Conservation (phyloP, 208 protist species). For the Porcisia hertigi region DNA sequence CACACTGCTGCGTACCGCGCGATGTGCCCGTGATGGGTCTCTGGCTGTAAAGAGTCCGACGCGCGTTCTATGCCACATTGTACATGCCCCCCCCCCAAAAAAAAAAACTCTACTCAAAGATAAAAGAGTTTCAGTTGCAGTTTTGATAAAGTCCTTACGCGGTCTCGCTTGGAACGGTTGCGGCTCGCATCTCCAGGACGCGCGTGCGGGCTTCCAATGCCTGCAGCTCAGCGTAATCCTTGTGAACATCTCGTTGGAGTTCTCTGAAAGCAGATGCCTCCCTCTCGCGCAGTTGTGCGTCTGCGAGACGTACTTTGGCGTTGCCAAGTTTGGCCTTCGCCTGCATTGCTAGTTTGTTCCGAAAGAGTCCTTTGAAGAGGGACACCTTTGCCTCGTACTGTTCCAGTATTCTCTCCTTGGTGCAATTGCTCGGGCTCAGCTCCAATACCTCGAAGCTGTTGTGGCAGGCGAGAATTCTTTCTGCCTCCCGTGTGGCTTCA, state of each 20-base stretch:
- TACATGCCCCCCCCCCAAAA: too few species aligned
- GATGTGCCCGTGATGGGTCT: background rate
- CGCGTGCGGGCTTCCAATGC: constrained; percentile 63
- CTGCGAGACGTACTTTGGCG: constrained; percentile 75
- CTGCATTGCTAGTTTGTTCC: constrained; percentile 78
- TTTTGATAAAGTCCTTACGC: constrained; percentile 3
- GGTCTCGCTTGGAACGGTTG: constrained; percentile 8
- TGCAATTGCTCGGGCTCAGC: constrained; percentile 48
- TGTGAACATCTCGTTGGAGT: constrained; percentile 28
- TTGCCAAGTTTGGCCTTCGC: constrained; percentile 76
- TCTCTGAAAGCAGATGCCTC: constrained; percentile 49
- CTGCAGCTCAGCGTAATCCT: constrained; percentile 48
- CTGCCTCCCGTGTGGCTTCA: constrained; percentile 57
- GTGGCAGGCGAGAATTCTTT: constrained; percentile 70
- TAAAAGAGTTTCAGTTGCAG: background rate
- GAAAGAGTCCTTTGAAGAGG: constrained; percentile 67
- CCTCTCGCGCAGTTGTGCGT: constrained; percentile 62
- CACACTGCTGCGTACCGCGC: background rate
- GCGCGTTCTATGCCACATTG: too few species aligned
- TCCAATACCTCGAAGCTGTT: constrained; percentile 83
- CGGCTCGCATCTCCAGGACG: constrained; percentile 67
- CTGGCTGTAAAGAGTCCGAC: background rate
- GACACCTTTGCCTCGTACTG: constrained; percentile 66
- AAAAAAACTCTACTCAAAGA: background rate
- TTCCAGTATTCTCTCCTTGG: constrained; percentile 45